These are phyloP conservation scores for Aquilaria agallochum DNA, from an alignment of 441 rosid genomes.

Conservation along the genomic window DNA sequence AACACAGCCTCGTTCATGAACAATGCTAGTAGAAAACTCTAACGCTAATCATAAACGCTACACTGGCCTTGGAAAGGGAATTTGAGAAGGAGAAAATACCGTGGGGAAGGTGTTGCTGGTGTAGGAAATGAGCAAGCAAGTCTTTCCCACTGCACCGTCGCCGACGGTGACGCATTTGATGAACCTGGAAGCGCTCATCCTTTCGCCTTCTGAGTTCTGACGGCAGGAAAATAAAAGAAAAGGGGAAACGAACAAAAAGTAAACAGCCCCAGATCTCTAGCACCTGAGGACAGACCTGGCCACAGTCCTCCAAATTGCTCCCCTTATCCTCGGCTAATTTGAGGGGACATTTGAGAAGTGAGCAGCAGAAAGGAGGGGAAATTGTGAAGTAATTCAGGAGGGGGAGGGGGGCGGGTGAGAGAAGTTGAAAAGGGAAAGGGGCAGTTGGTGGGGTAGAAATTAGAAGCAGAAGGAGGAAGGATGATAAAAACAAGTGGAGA, in stretches of 20 bases:
- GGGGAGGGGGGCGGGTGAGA: background rate
- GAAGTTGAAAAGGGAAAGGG: constrained; percentile 8
- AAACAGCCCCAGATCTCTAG: constrained; percentile 54
- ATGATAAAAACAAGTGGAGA: no score
- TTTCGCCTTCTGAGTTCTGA: background rate
- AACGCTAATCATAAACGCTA: no score
- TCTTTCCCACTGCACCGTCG: constrained; percentile 71
- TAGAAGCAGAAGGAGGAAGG: no score
- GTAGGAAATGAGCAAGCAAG: constrained; percentile 64
- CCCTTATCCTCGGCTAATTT: constrained; percentile 13
- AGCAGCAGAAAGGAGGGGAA: constrained; percentile 13
- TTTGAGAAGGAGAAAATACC: constrained; percentile 19
- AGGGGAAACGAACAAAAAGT: constrained; percentile 6
- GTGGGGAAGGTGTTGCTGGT: constrained; percentile 78
- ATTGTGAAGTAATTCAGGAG: constrained; percentile 7
- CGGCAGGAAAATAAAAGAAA: background rate
- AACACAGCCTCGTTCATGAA: background rate
- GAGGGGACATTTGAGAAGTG: constrained; percentile 21
- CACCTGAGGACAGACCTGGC: constrained; percentile 52
- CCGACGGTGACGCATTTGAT: constrained; percentile 78
- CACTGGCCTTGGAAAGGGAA: no score
- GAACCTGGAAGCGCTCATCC: constrained; percentile 68
- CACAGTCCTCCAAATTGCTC: constrained; percentile 3
- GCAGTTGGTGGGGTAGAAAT: background rate
- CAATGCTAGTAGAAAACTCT: no score